phyloP scores from a whole-genome alignment of 495 filamentous ascomycete species.

The Podospora pseudocomata region DNA sequence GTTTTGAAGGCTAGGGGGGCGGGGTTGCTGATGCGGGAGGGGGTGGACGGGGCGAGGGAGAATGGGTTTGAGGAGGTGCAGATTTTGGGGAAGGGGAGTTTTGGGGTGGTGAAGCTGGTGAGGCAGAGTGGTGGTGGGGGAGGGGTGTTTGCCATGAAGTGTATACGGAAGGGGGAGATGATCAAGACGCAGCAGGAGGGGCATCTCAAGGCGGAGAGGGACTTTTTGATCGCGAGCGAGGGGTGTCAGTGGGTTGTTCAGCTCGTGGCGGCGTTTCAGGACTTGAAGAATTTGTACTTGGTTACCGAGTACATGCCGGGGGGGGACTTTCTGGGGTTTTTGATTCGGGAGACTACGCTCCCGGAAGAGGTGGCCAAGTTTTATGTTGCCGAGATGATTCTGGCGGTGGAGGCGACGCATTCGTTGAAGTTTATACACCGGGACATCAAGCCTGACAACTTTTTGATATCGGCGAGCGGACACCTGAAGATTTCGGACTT shows the following conservation, averaged over 20 bases:
- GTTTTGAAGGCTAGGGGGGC: slow-evolving; percentile 61
- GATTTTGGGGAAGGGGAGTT: slow-evolving; percentile 92
- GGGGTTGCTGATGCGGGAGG: slow-evolving; percentile 30
- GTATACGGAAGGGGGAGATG: slow-evolving; percentile 90
- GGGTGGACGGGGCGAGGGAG: slow-evolving; percentile 17
- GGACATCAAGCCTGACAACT: slow-evolving; percentile 96
- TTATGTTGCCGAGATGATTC: slow-evolving; percentile 92
- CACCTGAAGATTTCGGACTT: slow-evolving; percentile 96
- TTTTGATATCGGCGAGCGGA: slow-evolving; percentile 79
- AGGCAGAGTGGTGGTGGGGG: slow-evolving; percentile 56
- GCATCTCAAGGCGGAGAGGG: slow-evolving; percentile 84
- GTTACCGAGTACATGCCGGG: slow-evolving; percentile 98
- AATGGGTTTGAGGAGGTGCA: slow-evolving; percentile 75
- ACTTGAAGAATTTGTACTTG: slow-evolving; percentile 76
- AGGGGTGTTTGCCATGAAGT: slow-evolving; percentile 90
- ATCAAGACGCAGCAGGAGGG: slow-evolving; percentile 85
- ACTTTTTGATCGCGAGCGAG: slow-evolving; percentile 83
- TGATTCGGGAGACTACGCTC: slow-evolving; percentile 78
- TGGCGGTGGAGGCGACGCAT: slow-evolving; percentile 92
- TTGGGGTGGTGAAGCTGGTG: slow-evolving; percentile 85
- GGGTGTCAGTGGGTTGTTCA: slow-evolving; percentile 81
- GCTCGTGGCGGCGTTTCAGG: slow-evolving; percentile 84
- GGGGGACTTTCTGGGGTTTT: slow-evolving; percentile 82
- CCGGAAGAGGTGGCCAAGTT: slow-evolving; percentile 73
- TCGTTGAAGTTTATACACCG: slow-evolving; percentile 84